Base-by-base conservation (phyloP, 2,329 filamentous ascomycete genomes). In the Hymenotorrendiella dingleyae region DNA sequence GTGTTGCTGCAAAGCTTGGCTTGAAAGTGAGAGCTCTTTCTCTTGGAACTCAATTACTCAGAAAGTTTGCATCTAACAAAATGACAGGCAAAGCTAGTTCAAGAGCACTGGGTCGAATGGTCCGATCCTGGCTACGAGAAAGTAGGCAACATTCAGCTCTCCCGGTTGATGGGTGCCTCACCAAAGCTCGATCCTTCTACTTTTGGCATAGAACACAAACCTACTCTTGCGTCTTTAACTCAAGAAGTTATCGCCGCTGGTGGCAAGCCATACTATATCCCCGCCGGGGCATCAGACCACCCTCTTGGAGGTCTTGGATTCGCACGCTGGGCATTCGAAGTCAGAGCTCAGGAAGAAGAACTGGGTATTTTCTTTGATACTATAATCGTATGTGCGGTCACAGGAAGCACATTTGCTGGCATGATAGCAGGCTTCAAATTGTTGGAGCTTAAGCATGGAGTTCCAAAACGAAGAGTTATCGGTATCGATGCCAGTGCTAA, bases 381-480 rank as follows among this genome's bases (percentile, higher is more conserved):
- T 1, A 57, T 86, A 6, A 64, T 86, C 41, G 82, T 84, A 7
- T 86, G 82, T 58, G 80, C 78, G 14, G 83, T 86, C 2, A 86
- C 82, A 0, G 84, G 83, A 4, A 80, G 74, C 5, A 86, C 83
- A 1, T 72, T 84, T 58, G 83, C 77, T 1, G 84, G 84, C 7
- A 83, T 87, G 70, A 70, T 87, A 7, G 82, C 82, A 0, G 84
- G 84, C 0, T 85, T 86, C 62, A 84, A 84, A 65, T 66, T 84
- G 19, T 65, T 73, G 2, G 69, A 82, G 62, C 24, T 37, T 10
- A 69, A 62, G 56, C 63, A 64, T 50, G 65, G 69, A 42, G 62
- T 67, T 34, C 66, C 57, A 26, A 66, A 67, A 48, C 66, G 77
- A 19, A 75, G 68, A 56, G 66, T 86, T 4, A 72, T 86, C 37